Evolutionary conservation across 352 stramenopile genomes (phyloP).

Genomic region (Phytophthora cactorum): DNA sequence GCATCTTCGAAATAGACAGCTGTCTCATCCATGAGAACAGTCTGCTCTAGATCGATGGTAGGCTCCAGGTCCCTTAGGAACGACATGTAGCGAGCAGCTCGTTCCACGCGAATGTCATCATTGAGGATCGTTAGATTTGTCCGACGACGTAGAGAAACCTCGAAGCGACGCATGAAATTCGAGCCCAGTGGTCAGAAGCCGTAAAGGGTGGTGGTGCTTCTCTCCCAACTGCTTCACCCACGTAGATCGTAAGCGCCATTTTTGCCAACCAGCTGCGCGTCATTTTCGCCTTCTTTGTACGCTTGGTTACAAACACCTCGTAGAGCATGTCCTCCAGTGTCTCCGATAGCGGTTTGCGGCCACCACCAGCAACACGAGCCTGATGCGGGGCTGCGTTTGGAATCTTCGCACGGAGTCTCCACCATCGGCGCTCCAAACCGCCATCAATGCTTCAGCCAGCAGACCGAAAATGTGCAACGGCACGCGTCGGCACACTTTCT

Average conservation of each 20-base stretch:
- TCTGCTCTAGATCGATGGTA: not conserved
- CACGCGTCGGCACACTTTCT: not conserved
- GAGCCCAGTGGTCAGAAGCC: not conserved
- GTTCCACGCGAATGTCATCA: not conserved
- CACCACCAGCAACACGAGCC: not conserved
- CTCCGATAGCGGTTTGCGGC: not conserved
- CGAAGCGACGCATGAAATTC: not conserved
- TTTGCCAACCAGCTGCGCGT: not conserved
- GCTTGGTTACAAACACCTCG: not conserved
- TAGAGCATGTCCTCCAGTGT: not conserved
- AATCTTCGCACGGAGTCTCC: not conserved
- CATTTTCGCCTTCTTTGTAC: not conserved
- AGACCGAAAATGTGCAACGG: not conserved
- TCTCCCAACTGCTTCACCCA: not conserved
- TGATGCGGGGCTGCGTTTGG: not conserved
- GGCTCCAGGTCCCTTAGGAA: not conserved
- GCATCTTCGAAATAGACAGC: not conserved
- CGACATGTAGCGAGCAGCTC: not conserved
- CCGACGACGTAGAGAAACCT: not conserved
- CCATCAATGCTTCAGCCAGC: not conserved
- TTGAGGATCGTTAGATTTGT: not conserved
- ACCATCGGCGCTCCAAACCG: not conserved
- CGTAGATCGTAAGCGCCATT: not conserved
- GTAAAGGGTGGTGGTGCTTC: not conserved
- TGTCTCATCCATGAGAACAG: not conserved